These are phyloP conservation scores for Chamaecyparis obtusa DNA, from an alignment of 75 land plant species.

Conservation along the genomic window DNA sequence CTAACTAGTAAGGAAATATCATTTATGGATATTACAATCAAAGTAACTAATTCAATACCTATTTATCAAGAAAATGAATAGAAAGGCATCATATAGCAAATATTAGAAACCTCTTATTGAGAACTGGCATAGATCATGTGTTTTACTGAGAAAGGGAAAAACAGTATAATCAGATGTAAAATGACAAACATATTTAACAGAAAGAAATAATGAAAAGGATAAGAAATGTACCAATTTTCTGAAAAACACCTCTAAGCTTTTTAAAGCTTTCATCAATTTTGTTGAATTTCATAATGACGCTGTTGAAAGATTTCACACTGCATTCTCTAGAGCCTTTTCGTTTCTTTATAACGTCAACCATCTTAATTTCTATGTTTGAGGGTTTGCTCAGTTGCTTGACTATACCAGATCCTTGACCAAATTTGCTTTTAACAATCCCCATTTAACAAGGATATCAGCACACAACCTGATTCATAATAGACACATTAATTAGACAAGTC, in stretches of 20 bases:
- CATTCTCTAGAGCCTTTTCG: constrained; percentile 53
- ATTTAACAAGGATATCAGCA: constrained; percentile 5
- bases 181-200: background rate
- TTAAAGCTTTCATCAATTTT: constrained; percentile 94
- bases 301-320: constrained; percentile 76
- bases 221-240: constrained; percentile 67
- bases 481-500: background rate
- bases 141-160: background rate
- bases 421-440: background rate
- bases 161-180: background rate
- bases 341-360: constrained; percentile 77
- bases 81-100: background rate
- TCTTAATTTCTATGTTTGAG: constrained; percentile 71
- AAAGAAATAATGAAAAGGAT: background rate
- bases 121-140: background rate
- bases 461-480: constrained; percentile 5
- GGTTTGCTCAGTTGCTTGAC: background rate
- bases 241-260: constrained; percentile 68
- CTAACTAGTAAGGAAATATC: background rate
- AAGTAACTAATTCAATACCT: background rate
- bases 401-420: background rate
- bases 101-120: background rate
- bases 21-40: background rate
- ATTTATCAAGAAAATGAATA: background rate
- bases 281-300: constrained; percentile 86